Base-by-base conservation (phyloP, 371 early-diverging fungal species). In the Lichtheimia hyalospora region DNA sequence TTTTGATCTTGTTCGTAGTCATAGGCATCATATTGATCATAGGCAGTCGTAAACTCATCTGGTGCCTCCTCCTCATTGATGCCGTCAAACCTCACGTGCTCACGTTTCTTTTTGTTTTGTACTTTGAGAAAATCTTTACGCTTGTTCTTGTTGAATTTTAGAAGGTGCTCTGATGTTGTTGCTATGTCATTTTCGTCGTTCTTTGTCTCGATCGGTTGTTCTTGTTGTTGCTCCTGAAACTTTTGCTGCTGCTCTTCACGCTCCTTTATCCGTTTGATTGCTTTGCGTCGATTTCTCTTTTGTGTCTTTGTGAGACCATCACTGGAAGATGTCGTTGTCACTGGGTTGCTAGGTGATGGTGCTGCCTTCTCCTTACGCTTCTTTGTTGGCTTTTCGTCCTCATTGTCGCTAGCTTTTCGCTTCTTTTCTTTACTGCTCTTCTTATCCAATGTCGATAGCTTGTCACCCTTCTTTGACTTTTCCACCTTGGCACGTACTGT, bases 361-460 rank as follows among this genome's bases (percentile, higher is more conserved):
- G n/a, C 16, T 34, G 20, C 39, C 39, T 27, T 21, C 34, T 53
- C 39, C 5, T 39, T 53, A 12, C 34, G 39, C 39, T 25, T 20
- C 53, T 25, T 52, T 0, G 64, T 63, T 60, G 46, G 18, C 46
- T 46, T 13, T 2, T 34, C 34, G 34, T 34, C 34, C 34, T 8
- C 34, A 8, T 2, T 34, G 34, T 34, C 34, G 10, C 2, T 34
- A 2, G 34, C 34, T 34, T 34, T 34, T 8, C 34, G 5, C 34
- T 34, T 34, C 34, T 34, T 34, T 10, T 34, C 34, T 8, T 34
- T 34, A 10, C 34, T 34, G 34, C 34, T 34, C 10, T 8, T 34
- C 34, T 34, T 28, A 28, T 28, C 28, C 28, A 28, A 8, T 34
- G 34, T 34, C 10, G 34, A 34, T 34, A 5, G 10, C 16, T 46